Evolutionary conservation across 164 flowering plant species (phyloP).

Genomic region (Magnolia sinica): DNA sequence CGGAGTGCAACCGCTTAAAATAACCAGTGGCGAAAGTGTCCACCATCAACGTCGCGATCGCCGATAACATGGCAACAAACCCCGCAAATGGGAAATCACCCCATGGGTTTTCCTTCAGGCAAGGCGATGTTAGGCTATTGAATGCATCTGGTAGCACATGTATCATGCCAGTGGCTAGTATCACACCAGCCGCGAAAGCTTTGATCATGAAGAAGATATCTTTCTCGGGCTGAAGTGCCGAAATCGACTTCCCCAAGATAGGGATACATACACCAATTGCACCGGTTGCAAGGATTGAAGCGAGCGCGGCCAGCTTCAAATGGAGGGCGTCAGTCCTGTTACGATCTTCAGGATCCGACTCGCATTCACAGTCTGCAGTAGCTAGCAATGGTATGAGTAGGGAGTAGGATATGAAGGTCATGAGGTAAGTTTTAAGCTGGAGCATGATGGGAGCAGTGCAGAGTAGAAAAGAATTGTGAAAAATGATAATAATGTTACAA

Average conservation of each 20-base stretch:
- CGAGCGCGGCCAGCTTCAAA: conserved; percentile 29
- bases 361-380: conserved; percentile 17
- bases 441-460: no score
- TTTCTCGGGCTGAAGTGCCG: conserved; percentile 26
- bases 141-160: conserved; percentile 47
- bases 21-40: conserved; percentile 30
- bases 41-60: conserved; percentile 31
- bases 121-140: conserved; percentile 26
- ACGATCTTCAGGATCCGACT: conserved; percentile 1
- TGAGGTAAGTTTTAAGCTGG: no score
- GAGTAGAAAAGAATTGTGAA: no score
- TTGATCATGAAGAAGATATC: conserved; percentile 35
- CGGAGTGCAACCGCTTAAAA: conserved; percentile 18
- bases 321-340: conserved; percentile 21
- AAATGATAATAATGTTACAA: no score
- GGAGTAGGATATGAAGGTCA: not conserved
- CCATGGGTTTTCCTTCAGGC: conserved; percentile 30
- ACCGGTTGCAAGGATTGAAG: conserved; percentile 29
- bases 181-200: conserved; percentile 50
- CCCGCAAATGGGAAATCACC: conserved; percentile 29
- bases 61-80: conserved; percentile 32
- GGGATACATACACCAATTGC: conserved; percentile 39
- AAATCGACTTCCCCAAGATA: conserved; percentile 21
- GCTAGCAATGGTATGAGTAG: not conserved
- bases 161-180: conserved; percentile 38